Base-by-base conservation (phyloP, 2,329 filamentous ascomycete species). In the Triangularia setosa region DNA sequence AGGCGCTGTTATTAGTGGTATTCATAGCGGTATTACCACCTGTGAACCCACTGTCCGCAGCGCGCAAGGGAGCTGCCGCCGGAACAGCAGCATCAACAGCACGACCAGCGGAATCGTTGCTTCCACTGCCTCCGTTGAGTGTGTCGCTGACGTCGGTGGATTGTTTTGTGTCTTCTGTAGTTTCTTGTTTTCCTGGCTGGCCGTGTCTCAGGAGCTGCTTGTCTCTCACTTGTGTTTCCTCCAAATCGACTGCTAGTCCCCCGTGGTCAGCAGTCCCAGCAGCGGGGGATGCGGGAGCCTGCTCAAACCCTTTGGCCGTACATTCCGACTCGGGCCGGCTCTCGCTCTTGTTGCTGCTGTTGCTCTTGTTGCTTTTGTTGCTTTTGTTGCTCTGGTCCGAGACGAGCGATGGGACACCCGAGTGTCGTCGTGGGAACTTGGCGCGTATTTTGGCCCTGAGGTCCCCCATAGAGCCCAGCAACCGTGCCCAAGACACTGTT, bases 391-490 rank as follows among this genome's bases (percentile, higher is more conserved):
- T 70, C 64, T 71, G 75, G 60, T 75, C 75, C 60, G 79, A 77
- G 30, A 73, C 69, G 64, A 78, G 68, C 44, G 78, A 76, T 55
- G 74, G 73, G 28, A 75, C 69, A 33, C 74, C 73, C 62, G 80
- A 81, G 64, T 79, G 76, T 68, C 80, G 76, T 65, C 79, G 74
- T 62, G 78, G 74, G 65, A 83, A 78, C 67, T 77, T 80, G 70
- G 79, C 79, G 72, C 79, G 78, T 70, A 83, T 76, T 67, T 79
- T 80, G 67, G 80, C 77, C 70, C 75, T 78, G 63, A 83, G 72
- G 67, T 81, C 79, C 65, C 79, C 79, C 80, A 82, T 82, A 48
- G 61, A 62, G 59, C 62, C 56, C 64, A 56, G 63, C 24, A 55
- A 53, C 58, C 21, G 25, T 33, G 63, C 30, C 62, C 62, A 57